Base-by-base conservation (phyloP, 2,329 filamentous ascomycete genomes). In the Chalaropsis thielavioides region DNA sequence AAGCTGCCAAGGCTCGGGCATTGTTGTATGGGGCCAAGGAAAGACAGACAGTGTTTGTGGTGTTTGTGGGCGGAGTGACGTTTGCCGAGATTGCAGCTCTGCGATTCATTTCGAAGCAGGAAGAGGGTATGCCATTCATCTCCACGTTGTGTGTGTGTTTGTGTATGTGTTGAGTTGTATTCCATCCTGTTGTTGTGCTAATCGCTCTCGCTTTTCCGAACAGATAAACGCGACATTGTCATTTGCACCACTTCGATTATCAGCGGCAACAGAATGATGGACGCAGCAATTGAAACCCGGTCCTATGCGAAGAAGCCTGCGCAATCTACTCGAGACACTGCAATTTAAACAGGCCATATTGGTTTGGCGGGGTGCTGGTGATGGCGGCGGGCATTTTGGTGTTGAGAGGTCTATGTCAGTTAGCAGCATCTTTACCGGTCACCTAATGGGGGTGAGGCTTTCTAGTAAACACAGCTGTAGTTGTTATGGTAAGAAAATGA, bases 1-100 rank as follows among this genome's bases (percentile, higher is more conserved):
- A 94, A 73, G 91, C 92, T 1, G 85, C 92, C 40, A 92, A 92
- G 71, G 92, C 92, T 17, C 81, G 91, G 65, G 87, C 90, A 67
- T 82, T 95, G 31, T 78, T 99, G 46, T 89, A 90, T 59, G 89
- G 89, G 2, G 84, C 79, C 61, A 82, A 83, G 17, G 83, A 83
- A 62, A 86, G 85, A 73, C 95, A 96, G 78, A 92, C 89, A 0
- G 87, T 95, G 0, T 89, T 96, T 72, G 86, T 99, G n/a, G 95
- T 97, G 70, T 97, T 97, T 75, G 78, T 99, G 19, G 94, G 94
- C n/a, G 95, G 94, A 1, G 89, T 99, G 64, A 96, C 91, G 0
- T 96, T 95, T 72, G 92, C 94, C 0, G 94, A 99, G 75, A 92
- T 99, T 73, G 91, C 95, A 49, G 94, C 95, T 22, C 74, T 99